A percentile compares a stretch with the other conserved stretches of the same genome.
Conservation (phyloP, 2,329 filamentous ascomycete species). For the Phialophora verrucosa region DNA sequence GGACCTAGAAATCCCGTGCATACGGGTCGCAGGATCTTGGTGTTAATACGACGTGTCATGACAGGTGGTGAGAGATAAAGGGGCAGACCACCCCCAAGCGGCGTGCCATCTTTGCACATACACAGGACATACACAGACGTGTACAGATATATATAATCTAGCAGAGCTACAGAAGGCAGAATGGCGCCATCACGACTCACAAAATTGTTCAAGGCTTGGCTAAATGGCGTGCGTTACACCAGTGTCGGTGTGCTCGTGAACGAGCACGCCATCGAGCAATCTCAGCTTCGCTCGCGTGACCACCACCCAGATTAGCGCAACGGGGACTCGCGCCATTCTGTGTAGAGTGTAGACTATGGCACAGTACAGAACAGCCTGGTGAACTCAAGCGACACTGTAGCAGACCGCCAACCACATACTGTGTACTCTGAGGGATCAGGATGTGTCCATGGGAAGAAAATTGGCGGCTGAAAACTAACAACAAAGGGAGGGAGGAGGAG, state of each 20-base stretch:
- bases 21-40: neutral
- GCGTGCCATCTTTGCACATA: neutral
- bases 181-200: slow-evolving; percentile 2
- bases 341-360: neutral
- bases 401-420: too few relatives aligned
- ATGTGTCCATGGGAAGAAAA: too few relatives aligned
- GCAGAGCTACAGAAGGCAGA: neutral
- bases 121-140: neutral
- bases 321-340: neutral
- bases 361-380: neutral
- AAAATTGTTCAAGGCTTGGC: neutral
- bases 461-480: too few relatives aligned
- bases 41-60: neutral
- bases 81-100: neutral
- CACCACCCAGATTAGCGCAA: neutral
- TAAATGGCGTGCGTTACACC: slow-evolving; percentile 7
- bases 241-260: neutral
- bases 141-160: neutral
- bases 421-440: too few relatives aligned
- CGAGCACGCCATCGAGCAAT: slow-evolving; percentile 5
- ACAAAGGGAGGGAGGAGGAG: too few relatives aligned
- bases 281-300: neutral
- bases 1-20: neutral
- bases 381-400: too few relatives aligned
- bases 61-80: neutral